Base-by-base conservation (phyloP, 2,329 filamentous ascomycete species). In the Fusarium sp. region DNA sequence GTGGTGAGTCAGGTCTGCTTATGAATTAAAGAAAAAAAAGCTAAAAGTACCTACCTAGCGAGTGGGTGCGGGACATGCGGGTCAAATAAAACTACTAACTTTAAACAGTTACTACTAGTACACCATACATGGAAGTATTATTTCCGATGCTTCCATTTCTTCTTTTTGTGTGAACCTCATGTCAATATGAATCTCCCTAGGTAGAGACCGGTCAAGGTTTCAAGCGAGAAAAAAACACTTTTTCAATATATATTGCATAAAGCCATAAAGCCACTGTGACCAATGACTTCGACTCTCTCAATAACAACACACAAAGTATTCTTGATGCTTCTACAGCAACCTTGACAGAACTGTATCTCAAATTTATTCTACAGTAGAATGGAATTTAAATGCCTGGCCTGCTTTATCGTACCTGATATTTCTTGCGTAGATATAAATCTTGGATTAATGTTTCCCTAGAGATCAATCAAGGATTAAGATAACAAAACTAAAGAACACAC, bases 51-150 rank as follows among this genome's bases (percentile, higher is more conserved):
- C 14, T 32, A 51, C 30, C 14, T 32, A 51, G 23, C 37, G 23
- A 21, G 40, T 32, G 28, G 49, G 43, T 59, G 47, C 41, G 47
- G 58, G 58, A 55, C 43, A 16, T 8, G 16, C 47, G 59, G 59
- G 53, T 30, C 23, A 53, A 20, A 41, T 20, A 37, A 25, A 20
- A 42, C 34, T 28, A 37, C 34, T 37, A 37, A n/a, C 34, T 37
- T 37, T n/a, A n/a, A 37, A 37, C 34, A n/a, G 18, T 37, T n/a
- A 37, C 34, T 37, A n/a, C 18, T 11, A 37, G 9, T n/a, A 11
- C 34, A 37, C 18, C 34, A 37, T 11, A 37, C 4, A 37, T 18
- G 16, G 14, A 18, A 34, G 16, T 34, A 10, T 37, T 10, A 34
- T 34, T 34, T 37, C 9, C 34, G 10, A 37, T 37, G 18, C 34